phyloP scores from a whole-genome alignment of 1,284 basidiomycete species.

The Boletus sp. region DNA sequence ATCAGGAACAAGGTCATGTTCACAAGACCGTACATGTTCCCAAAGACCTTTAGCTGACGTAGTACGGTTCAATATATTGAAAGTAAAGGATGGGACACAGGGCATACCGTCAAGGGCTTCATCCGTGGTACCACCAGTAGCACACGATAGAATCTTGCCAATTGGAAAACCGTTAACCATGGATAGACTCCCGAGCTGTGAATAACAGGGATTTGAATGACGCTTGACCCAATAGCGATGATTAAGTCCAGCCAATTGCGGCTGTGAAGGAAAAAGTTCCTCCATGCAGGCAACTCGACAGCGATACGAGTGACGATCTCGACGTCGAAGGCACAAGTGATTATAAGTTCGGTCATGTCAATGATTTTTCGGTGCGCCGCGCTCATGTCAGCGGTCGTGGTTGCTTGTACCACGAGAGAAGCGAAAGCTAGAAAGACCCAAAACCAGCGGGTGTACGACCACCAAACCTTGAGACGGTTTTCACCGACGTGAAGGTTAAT shows the following conservation, averaged over 20 bases:
- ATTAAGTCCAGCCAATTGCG: conserved; percentile 79
- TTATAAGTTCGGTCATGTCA: conserved; percentile 70
- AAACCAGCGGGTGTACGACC: conserved; percentile 62
- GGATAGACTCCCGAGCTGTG: conserved; percentile 65
- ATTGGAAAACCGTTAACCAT: conserved; percentile 91
- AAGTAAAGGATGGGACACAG: not conserved
- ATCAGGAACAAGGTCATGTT: conserved; percentile 96
- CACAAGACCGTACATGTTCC: conserved; percentile 85
- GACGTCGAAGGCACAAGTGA: conserved; percentile 83
- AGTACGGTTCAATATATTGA: conserved; percentile 10
- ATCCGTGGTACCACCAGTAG: conserved; percentile 87
- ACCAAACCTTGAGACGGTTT: conserved; percentile 52
- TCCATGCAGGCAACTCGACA: conserved; percentile 79
- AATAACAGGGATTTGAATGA: conserved; percentile 87
- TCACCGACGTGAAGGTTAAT: conserved; percentile 41
- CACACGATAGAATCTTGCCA: conserved; percentile 90
- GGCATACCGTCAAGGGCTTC: conserved; percentile 68
- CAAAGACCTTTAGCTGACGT: conserved; percentile 78
- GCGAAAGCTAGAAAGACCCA: conserved; percentile 78
- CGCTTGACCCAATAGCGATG: conserved; percentile 75
- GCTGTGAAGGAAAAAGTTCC: conserved; percentile 65
- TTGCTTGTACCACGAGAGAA: conserved; percentile 77
- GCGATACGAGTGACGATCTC: conserved; percentile 82
- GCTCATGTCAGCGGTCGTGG: conserved; percentile 58
- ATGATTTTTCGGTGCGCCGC: conserved; percentile 44